Percentiles rank a stretch among this genome's conserved stretches.
These are phyloP conservation scores for Nyssa sinensis DNA, from an alignment of 148 eudicot species.

Conservation along the genomic window DNA sequence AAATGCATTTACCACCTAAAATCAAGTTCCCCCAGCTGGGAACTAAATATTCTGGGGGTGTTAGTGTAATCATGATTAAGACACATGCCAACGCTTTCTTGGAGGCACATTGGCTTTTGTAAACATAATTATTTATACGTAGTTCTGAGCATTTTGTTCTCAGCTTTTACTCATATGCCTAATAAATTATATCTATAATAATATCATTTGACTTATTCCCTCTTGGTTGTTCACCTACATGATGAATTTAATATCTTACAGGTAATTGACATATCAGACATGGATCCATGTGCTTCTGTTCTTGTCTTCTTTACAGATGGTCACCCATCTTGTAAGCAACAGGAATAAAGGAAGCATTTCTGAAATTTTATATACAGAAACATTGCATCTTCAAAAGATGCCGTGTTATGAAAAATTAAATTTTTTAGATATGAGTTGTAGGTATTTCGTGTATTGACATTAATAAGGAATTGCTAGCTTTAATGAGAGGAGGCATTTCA, in stretches of 20 bases:
- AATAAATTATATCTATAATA: background rate
- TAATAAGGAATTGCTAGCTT: slow-evolving; percentile 1
- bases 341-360: too few relatives aligned
- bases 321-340: background rate
- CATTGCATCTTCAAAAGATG: too few relatives aligned
- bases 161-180: slow-evolving; percentile 5
- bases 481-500: background rate
- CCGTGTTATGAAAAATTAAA: background rate
- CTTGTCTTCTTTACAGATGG: background rate
- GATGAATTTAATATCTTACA: too few relatives aligned
- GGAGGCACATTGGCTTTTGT: background rate
- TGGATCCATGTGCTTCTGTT: background rate
- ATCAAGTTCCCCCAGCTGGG: too few relatives aligned
- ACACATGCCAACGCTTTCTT: background rate
- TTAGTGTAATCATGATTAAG: background rate
- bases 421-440: background rate
- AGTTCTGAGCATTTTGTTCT: background rate
- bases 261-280: background rate
- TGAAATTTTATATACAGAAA: too few relatives aligned
- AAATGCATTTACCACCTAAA: too few relatives aligned
- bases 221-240: background rate
- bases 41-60: background rate
- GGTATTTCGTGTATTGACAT: background rate
- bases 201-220: background rate
- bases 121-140: background rate